Base-by-base conservation (phyloP, 805 yeast species). In the Jamesozyma spencerorum region DNA sequence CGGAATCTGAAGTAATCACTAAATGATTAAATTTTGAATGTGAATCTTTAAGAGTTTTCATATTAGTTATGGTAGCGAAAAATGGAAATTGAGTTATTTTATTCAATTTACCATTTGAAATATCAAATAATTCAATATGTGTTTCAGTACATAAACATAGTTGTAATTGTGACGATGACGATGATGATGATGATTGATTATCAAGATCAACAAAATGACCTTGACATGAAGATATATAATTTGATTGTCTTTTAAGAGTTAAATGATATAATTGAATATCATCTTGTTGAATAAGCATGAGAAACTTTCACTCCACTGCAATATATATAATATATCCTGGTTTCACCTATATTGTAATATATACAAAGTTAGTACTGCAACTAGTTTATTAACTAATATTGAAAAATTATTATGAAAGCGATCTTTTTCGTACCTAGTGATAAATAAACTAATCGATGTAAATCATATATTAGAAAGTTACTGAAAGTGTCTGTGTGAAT, bases 1-100 rank as follows among this genome's bases (percentile, higher is more conserved):
- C 97, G 1, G 94, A 73, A 53, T 88, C 97, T 0, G 92, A 77
- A 0, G 90, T 74, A 2, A 85, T 55, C 5, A 80, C 71, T n/a
- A 88, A 45, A 20, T 65, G 64, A 47, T 85, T 92, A 40, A 64
- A 67, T 0, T 66, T 56, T 0, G 75, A 55, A 0, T 82, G 85
- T 0, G 74, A 66, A 10, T 72, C 56, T 17, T 75, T 70, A 40
- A 85, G 61, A 18, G 72, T 65, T 5, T 64, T 65, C 10, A 85
- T 61, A 3, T 65, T 46, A 35, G 86, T 68, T 3, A 88, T 64
- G 5, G 73, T 67, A 2, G 82, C 80, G 58, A 81, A 81, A 0
- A 74, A 51, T 26, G 75, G 69, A 31, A 74, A 75, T 1, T 58
- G 49, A 11, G 63, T 52, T 5, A 75, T 31, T 30, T 63, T 60